Evolutionary conservation across 2,329 filamentous ascomycete genomes (phyloP), one percentile per base, ranked within the genome.

Genomic region (Epichloe brachyelytri): DNA sequence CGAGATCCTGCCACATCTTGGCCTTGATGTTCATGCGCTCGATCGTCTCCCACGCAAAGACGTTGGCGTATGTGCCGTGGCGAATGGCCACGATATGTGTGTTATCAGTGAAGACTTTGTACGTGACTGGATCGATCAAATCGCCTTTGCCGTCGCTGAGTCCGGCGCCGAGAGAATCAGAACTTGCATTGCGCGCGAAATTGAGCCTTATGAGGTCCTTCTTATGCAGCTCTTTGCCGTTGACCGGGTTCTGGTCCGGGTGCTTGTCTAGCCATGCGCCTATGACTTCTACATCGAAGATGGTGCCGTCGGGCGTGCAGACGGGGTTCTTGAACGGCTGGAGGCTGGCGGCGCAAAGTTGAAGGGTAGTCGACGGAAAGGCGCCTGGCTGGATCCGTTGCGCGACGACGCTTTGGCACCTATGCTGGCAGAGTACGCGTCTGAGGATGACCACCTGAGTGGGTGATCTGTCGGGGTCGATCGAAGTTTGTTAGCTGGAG

Each of bases 71-170:
- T 51, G 76, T 85, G 50, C 80, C 81, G 67, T 86, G 82, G 52
- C 82, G 78, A 56, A 98, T 76, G 15, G 90, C 91, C 44, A 97
- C 88, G 53, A 98, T 88, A 67, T 97, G 93, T 4, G 93, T 97
- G 68, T 97, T 97, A 66, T 98, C 89, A 45, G 93, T 98, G 62
- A 98, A 88, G 41, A 95, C 86, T 68, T 98, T 98, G 75, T 87
- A 97, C 0, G 90, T 96, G 45, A 98, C 91, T 0, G 93, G 94
- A 62, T 98, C 93, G 56, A 97, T 88, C 61, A 93, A 86, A 60
- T 97, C 93, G 49, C 81, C 86, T 54, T 77, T 74, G 15, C 73
- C 76, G 55, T 80, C 77, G 55, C 70, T 71, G 12, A 69, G 56
- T 3, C 70, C 72, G 8, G 70, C 70, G 41, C 74, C 70, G 40